Percentiles rank a stretch among this genome's conserved stretches.
phyloP scores from a whole-genome alignment of 1,284 basidiomycete genomes.

The Moesziomyces sp. region DNA sequence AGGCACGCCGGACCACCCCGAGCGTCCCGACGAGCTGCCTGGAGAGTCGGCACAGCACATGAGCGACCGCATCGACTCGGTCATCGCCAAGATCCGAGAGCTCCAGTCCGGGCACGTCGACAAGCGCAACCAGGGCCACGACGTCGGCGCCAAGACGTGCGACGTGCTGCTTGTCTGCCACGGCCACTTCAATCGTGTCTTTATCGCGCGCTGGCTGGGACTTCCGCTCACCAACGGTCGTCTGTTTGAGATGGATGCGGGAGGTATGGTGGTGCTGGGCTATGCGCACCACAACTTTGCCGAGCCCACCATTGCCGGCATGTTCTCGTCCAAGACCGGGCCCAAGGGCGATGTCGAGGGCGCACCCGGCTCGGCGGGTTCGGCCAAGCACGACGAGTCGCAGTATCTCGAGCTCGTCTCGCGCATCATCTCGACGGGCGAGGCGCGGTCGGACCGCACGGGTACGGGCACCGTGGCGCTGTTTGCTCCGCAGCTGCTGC shows the following conservation, averaged over 20 bases:
- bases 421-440: conserved; percentile 57
- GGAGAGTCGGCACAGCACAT: conserved; percentile 63
- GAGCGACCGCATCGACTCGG: conserved; percentile 57
- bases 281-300: conserved; percentile 63
- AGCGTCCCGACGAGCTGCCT: conserved; percentile 45
- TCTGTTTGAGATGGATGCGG: conserved; percentile 63
- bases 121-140: conserved; percentile 41
- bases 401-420: conserved; percentile 64
- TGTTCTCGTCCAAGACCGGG: conserved; percentile 62
- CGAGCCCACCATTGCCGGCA: conserved; percentile 62
- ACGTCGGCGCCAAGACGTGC: conserved; percentile 46
- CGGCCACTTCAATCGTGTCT: conserved; percentile 64
- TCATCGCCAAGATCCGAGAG: conserved; percentile 56
- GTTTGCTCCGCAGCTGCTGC: conserved; percentile 63
- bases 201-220: conserved; percentile 63
- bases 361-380: conserved; percentile 8
- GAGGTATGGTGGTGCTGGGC: conserved; percentile 62
- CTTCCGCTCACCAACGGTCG: conserved; percentile 55
- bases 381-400: conserved; percentile 55
- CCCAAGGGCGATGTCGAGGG: conserved; percentile 33
- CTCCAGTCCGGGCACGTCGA: conserved; percentile 56
- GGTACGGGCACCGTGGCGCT: conserved; percentile 64
- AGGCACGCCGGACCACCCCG: conserved; percentile 60
- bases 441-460: conserved; percentile 59
- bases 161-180: conserved; percentile 65